Conservation (phyloP, 257 asterid genomes). For the Forsythia suspensa region DNA sequence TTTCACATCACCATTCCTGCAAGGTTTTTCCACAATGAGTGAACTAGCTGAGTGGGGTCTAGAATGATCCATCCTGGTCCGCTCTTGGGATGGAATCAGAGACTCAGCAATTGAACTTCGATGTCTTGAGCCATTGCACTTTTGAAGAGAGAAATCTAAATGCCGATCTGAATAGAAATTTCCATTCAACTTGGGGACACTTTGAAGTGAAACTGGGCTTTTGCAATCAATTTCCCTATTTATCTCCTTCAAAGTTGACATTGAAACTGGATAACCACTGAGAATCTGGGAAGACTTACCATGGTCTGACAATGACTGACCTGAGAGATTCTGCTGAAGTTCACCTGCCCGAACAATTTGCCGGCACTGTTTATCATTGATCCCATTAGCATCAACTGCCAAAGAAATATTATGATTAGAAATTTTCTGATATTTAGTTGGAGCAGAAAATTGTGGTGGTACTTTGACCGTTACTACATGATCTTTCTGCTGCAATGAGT, state of each 20-base stretch:
- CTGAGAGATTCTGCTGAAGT: slow-evolving; percentile 31
- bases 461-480: slow-evolving; percentile 37
- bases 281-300: slow-evolving; percentile 51
- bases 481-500: slow-evolving; percentile 34
- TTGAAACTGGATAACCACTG: slow-evolving; percentile 53
- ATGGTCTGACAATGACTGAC: slow-evolving; percentile 34
- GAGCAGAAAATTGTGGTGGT: slow-evolving; percentile 44
- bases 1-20: slow-evolving; percentile 76
- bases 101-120: slow-evolving; percentile 32
- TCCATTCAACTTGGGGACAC: slow-evolving; percentile 32
- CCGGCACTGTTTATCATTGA: slow-evolving; percentile 31
- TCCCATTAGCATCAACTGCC: slow-evolving; percentile 30
- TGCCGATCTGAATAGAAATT: slow-evolving; percentile 31
- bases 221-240: slow-evolving; percentile 41
- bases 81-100: slow-evolving; percentile 37
- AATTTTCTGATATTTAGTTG: slow-evolving; percentile 37
- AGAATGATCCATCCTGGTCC: slow-evolving; percentile 22
- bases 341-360: slow-evolving; percentile 34
- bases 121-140: slow-evolving; percentile 42
- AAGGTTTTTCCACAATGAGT: slow-evolving; percentile 55
- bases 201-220: slow-evolving; percentile 35
- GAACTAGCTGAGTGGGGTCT: slow-evolving; percentile 41
- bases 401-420: slow-evolving; percentile 7
- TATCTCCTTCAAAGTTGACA: slow-evolving; percentile 39
- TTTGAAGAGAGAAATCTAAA: slow-evolving; percentile 46